Base-by-base conservation (phyloP, 2,329 filamentous ascomycete species). In the Phialophora chinensis region DNA sequence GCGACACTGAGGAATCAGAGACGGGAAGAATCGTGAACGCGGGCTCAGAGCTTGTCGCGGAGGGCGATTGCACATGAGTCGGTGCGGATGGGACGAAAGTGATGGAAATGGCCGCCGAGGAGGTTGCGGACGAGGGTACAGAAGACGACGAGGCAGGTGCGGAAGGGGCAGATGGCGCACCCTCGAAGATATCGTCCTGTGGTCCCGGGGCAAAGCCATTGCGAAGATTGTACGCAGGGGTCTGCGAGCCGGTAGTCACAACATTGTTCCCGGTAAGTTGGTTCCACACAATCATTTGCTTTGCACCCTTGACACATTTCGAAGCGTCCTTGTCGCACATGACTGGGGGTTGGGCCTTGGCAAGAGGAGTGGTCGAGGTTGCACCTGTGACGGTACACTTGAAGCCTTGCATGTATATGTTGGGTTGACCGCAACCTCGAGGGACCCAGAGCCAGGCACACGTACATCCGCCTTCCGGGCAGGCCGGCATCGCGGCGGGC, bases 221-320 rank as follows among this genome's bases (percentile, higher is more conserved):
- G 23, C 66, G 66, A n/a, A 33, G 8, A 42, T 68, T 68, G 47
- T 68, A 68, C 20, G 57, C 66, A 14, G 66, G 66, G 12, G 49
- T 68, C 31, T 62, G 53, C 8, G 49, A 49, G 11, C 44, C 50
- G 3, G 7, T 47, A 1, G 58, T 56, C 27, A 58, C 56, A 20
- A 64, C 62, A 29, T 68, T 68, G 58, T 68, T 64, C 8, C 66
- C 66, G 6, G 56, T 63, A 14, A 64, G 20, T 78, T 78, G 82
- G 61, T 84, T 77, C 78, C 79, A 84, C 1, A 77, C 82, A 63
- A 84, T 80, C 78, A 84, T 84, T 72, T 84, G 82, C 74, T 84
- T 84, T 0, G 83, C 80, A 0, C 83, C 82, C 14, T 76, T 69
- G 14, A 83, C 77, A 59, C 83, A 85, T 54, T 79, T 78, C 42